These are phyloP conservation scores for Acer negundo DNA, from an alignment of 345 rosid species.

Conservation along the genomic window DNA sequence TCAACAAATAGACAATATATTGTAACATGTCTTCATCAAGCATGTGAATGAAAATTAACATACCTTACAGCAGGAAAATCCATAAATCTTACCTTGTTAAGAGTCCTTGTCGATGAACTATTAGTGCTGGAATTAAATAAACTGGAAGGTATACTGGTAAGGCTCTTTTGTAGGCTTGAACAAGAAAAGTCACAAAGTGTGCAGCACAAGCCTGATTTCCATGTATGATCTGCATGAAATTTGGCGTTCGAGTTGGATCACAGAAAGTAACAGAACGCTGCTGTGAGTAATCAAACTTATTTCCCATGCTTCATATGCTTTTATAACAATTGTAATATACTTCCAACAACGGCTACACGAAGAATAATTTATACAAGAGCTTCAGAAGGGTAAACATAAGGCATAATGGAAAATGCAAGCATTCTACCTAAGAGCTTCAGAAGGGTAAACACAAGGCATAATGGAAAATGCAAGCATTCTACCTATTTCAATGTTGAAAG, in stretches of 20 bases:
- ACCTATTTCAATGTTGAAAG: not conserved
- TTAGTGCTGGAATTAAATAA: conserved; percentile 83
- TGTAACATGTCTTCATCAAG: not conserved
- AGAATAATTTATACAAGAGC: not conserved
- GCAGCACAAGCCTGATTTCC: conserved; percentile 75
- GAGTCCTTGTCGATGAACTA: conserved; percentile 91
- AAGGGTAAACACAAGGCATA: not conserved
- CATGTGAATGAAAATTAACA: conserved; percentile 4
- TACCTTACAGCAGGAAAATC: not conserved
- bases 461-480: conserved; percentile 3
- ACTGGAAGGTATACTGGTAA: conserved; percentile 92
- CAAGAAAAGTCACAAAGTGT: conserved; percentile 64
- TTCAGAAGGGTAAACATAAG: conserved; percentile 2
- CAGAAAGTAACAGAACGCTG: not conserved
- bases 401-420: not conserved
- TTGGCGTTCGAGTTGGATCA: conserved; percentile 15
- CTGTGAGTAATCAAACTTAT: not conserved
- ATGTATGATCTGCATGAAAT: conserved; percentile 74
- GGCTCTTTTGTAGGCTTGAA: conserved; percentile 86
- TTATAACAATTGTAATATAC: not conserved
- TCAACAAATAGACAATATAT: not conserved
- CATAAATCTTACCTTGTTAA: conserved; percentile 53
- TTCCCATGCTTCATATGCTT: conserved; percentile 8
- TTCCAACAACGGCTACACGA: not conserved
- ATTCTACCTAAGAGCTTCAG: not conserved